phyloP scores from a whole-genome alignment of 164 flowering plant species.

The Nymphaea colorata region DNA sequence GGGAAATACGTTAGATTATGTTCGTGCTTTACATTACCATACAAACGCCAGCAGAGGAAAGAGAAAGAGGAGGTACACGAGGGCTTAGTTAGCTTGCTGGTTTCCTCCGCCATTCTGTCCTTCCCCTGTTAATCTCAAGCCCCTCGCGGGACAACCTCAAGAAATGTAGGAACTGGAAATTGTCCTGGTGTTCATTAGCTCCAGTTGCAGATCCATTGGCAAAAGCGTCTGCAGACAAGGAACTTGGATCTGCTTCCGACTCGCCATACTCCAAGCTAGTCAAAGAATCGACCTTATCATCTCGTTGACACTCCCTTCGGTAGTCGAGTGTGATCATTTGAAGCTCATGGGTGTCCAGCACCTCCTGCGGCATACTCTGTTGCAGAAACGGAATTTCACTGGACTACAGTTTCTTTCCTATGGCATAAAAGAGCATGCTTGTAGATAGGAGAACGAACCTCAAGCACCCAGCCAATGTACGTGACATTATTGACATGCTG shows the following conservation, averaged over 20 bases:
- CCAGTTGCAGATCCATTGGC: slow-evolving; percentile 3
- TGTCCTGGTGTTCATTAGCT: slow-evolving; percentile 12
- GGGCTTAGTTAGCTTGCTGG: slow-evolving; percentile 7
- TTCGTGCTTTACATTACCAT: background rate
- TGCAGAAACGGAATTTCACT: background rate
- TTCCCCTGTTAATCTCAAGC: slow-evolving; percentile 76
- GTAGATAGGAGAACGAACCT: slow-evolving; percentile 32
- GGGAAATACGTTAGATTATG: background rate
- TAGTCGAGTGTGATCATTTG: slow-evolving; percentile 79
- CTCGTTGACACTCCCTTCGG: slow-evolving; percentile 82
- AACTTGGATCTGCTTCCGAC: slow-evolving; percentile 14
- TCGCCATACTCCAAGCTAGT: slow-evolving; percentile 42
- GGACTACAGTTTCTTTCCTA: too few species aligned
- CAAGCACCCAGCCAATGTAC: slow-evolving; percentile 96
- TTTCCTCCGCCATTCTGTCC: slow-evolving; percentile 89
- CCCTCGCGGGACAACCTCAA: slow-evolving; percentile 56
- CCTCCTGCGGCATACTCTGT: slow-evolving; percentile 92
- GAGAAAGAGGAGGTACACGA: background rate
- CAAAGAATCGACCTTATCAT: slow-evolving; percentile 79
- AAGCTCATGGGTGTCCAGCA: slow-evolving; percentile 71
- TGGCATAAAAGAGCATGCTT: too few species aligned
- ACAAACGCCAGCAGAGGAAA: background rate
- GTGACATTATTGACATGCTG: slow-evolving; percentile 96
- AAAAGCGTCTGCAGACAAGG: slow-evolving; percentile 24
- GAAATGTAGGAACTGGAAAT: slow-evolving; percentile 55